Evolutionary conservation across 2,329 filamentous ascomycete species (phyloP), one percentile per base, ranked within the genome.

Genomic region (Claviceps cyperi): DNA sequence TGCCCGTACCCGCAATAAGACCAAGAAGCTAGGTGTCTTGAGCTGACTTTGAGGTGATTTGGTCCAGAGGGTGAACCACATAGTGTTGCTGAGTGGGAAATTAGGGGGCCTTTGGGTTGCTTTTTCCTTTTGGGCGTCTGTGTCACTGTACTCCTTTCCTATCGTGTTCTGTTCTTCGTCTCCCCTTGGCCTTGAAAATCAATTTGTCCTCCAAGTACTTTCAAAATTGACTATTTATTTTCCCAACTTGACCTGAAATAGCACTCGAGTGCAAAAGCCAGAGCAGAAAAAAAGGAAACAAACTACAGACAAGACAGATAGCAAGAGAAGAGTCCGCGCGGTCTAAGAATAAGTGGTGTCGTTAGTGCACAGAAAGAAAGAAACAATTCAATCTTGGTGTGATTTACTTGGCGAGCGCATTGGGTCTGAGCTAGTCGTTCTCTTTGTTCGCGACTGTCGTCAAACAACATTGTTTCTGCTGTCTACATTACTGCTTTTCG

Each of bases 181-280:
- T 24, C 19, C 64, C 50, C 59, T 61, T 60, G 50, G 60, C 59
- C 63, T 47, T 61, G 61, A 60, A 62, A 66, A 57, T 56, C 61
- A 55, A 56, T 59, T 60, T 59, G 52, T 57, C 56, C 62, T 57
- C 59, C 60, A 65, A 66, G 60, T 67, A 71, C 69, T 74, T 73
- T 73, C 69, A 73, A 65, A 74, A 75, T 75, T 75, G 69, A 74
- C 68, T 72, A 69, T 67, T 66, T 63, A 60, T 60, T 54, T 63
- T 61, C 55, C 38, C 36, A 51, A 58, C 56, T 61, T 66, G 59
- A 62, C 60, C 61, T 66, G 59, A 66, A 32, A 65, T 53, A 59
- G 62, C 65, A 62, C 64, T 54, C 56, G 62, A 65, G 67, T 66
- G 66, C 61, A 49, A 57, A 54, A 54, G 54, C 59, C 50, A 60